phyloP scores from a whole-genome alignment of 768 basidiomycete species.

The Infundibulicybe gibba region DNA sequence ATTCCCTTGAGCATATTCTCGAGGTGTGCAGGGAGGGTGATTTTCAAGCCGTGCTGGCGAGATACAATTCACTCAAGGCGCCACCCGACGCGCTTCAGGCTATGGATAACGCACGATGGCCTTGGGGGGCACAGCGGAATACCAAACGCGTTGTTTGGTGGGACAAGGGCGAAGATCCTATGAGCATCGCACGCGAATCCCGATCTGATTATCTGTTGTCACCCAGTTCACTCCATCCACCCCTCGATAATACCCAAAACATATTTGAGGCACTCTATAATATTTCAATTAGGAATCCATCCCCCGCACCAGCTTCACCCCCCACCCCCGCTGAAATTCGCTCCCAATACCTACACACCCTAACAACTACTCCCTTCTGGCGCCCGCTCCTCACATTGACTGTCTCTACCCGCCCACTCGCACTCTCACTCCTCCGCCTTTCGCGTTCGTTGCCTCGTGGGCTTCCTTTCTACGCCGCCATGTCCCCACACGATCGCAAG shows the following conservation, averaged over 20 bases:
- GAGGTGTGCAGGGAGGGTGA: background rate
- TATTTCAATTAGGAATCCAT: too few relatives aligned
- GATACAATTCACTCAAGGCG: too few relatives aligned
- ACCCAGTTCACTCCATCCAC: too few relatives aligned
- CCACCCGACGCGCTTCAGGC: conserved; percentile 2
- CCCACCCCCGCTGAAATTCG: conserved; percentile 12
- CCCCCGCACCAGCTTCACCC: too few relatives aligned
- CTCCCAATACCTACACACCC: conserved; percentile 21
- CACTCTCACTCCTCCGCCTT: conserved; percentile 27
- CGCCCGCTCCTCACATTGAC: conserved; percentile 36
- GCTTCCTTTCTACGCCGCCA: conserved; percentile 26
- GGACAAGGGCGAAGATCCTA: conserved; percentile 16
- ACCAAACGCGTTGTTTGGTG: conserved; percentile 21
- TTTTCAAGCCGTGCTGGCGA: too few relatives aligned
- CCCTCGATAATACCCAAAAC: too few relatives aligned
- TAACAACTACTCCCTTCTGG: conserved; percentile 29
- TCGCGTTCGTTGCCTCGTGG: conserved; percentile 26
- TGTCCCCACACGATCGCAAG: background rate
- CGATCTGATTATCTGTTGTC: too few relatives aligned
- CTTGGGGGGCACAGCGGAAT: conserved; percentile 15
- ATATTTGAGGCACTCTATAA: too few relatives aligned
- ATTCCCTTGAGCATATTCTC: background rate
- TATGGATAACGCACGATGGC: conserved; percentile 39
- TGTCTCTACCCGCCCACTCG: conserved; percentile 38
- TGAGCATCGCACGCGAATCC: conserved; percentile 8